These are phyloP conservation scores for Diaporthe vaccinii DNA, from an alignment of 2,329 filamentous ascomycete genomes.

Conservation along the genomic window DNA sequence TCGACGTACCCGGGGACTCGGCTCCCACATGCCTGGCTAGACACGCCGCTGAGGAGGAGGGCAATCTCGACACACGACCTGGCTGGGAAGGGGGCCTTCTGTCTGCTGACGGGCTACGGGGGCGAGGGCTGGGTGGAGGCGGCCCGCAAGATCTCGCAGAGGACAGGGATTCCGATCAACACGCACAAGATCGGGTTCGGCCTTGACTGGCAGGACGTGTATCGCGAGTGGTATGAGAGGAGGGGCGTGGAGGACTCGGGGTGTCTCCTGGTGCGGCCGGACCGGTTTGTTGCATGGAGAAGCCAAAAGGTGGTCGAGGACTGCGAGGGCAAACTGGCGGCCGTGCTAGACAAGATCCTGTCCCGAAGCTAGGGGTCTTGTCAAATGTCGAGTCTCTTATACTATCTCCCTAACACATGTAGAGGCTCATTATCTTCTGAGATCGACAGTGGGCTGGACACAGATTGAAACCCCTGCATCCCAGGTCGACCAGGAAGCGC, in stretches of 20 bases:
- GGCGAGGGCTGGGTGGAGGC: constrained; percentile 63
- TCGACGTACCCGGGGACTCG: constrained; percentile 66
- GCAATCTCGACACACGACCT: constrained; percentile 65
- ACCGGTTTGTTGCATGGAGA: constrained; percentile 65
- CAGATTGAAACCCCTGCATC: too few species aligned
- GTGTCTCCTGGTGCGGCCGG: constrained; percentile 64
- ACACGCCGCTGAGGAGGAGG: constrained; percentile 50
- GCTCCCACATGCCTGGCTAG: constrained; percentile 69
- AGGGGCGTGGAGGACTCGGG: constrained; percentile 65
- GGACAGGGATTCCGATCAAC: constrained; percentile 57
- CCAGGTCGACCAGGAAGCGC: neutral
- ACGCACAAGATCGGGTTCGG: constrained; percentile 62
- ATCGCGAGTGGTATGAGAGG: constrained; percentile 63
- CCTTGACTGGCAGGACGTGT: constrained; percentile 67
- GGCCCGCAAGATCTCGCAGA: constrained; percentile 50
- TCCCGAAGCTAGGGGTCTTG: neutral
- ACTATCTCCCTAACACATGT: neutral
- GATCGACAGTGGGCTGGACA: neutral
- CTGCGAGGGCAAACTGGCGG: constrained; percentile 39
- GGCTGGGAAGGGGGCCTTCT: constrained; percentile 61
- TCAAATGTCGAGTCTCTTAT: neutral
- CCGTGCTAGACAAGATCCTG: constrained; percentile 39
- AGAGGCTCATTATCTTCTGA: too few species aligned
- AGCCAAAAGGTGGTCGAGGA: constrained; percentile 22
- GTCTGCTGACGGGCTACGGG: constrained; percentile 60